Evolutionary conservation across 345 rosid species (phyloP), one percentile per base, ranked within the genome.

Genomic region (Punica granatum): DNA sequence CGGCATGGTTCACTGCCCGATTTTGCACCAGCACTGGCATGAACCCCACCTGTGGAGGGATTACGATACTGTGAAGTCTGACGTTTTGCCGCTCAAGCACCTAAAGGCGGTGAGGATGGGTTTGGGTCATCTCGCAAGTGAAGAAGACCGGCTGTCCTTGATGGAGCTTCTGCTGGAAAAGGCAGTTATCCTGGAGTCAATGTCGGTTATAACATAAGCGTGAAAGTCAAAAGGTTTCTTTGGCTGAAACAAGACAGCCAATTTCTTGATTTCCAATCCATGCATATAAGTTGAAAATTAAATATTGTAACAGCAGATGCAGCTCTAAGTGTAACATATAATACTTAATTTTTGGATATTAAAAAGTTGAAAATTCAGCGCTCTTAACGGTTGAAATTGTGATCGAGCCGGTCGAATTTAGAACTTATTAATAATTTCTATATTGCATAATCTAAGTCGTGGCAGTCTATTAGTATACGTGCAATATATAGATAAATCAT

Each of bases 1-100:
- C 30, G 36, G 19, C 28, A 7, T 15, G 3, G 66, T 66, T 15
- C 15, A 6, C 33, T 13, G 30, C 32, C 61, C 75, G 18, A 3
- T 31, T 18, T 39, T 66, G 30, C 70, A 72, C 34, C 70, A 60
- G 28, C 33, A 65, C 59, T 72, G 70, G 70, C 75, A 72, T 34
- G 75, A 72, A 63, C 70, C 75, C 23, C 75, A 72, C 41, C 66
- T 72, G 12, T 72, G 70, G 75, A 72, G 60, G 70, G 70, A 66
- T 44, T 58, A 56, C 18, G 35, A 64, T 28, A 9, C 75, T 14
- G 49, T 66, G 66, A 66, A 43, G 67, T 30, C 65, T 51, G 63
- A 60, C 34, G 53, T 66, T 26, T 48, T 32, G 23, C 49, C 36
- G 33, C 70, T 44, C 16, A 34, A 64, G 28, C 61, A 66, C 70